Conservation (phyloP, 106 monocot genomes). For the Dendrobium chrysotoxum region DNA sequence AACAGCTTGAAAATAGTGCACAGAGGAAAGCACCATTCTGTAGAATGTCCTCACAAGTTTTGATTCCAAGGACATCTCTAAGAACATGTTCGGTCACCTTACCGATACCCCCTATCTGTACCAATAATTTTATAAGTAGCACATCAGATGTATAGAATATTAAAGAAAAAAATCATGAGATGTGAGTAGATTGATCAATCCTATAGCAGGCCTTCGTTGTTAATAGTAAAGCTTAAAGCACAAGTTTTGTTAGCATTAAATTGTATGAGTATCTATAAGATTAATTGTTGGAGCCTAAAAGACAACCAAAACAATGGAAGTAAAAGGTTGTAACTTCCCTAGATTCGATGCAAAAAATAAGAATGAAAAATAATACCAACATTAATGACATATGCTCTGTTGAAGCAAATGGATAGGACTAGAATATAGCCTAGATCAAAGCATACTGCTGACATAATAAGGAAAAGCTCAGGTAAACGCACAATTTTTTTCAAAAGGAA, state of each 20-base stretch:
- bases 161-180: background rate
- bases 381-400: no score
- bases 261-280: background rate
- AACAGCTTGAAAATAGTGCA: conserved; percentile 71
- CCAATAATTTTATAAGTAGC: conserved; percentile 25
- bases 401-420: no score
- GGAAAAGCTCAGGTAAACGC: no score
- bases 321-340: background rate
- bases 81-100: conserved; percentile 89
- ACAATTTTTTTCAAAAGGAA: no score
- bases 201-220: background rate
- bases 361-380: no score
- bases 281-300: background rate
- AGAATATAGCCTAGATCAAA: no score
- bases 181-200: background rate
- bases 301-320: background rate
- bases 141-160: conserved; percentile 15
- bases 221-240: background rate
- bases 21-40: conserved; percentile 66
- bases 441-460: no score
- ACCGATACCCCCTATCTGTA: conserved; percentile 95
- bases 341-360: background rate
- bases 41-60: conserved; percentile 82
- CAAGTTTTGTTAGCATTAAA: background rate
- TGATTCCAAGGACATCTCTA: conserved; percentile 77